Base-by-base conservation (phyloP, 176 grass and related monocot species). In the Musa itinerans region DNA sequence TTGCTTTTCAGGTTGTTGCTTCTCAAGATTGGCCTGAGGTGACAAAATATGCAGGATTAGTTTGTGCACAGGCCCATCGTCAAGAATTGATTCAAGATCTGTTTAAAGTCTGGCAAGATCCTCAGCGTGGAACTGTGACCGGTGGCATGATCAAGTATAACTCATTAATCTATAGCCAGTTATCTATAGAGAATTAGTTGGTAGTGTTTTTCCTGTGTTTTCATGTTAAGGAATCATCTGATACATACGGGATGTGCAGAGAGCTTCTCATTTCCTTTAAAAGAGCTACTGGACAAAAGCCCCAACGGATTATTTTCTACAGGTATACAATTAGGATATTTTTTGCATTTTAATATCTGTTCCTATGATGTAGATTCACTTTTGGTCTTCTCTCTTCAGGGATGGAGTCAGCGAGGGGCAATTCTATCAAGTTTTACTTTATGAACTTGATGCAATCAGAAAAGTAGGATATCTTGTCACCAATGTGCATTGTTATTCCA, bases 281-380 rank as follows among this genome's bases (percentile, higher is more conserved):
- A 73, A 92, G 76, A 55, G 87, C 89, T 67, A 96, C 93, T 72
- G 93, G 93, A 75, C 89, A 96, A 78, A 96, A 96, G 82, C 93
- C 93, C 43, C 89, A 92, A 70, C 82, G 93, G 59, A 96, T 96
- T 72, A 96, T 96, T 87, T 96, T 96, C 83, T 96, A 96, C 81
- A 92, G 93, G 93, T 92, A 74, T 58, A 19, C 62, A 16, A n/a
- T 13, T 76, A 20, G 1, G 52, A 63, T 22, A 24, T 15, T 66
- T 55, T 65, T 52, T 49, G 11, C 1, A 20, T 12, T 74, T 61
- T 6, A 43, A 43, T 43, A 43, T 75, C 73, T 50, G 24, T 74
- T 57, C 20, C 20, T 68, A 24, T 24, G 0, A 24, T 68, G 65
- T 34, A 12, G 12, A 16, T 24, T 24, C 1, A 24, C 8, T 48